phyloP scores from a whole-genome alignment of 768 basidiomycete genomes.

The Phlebiopsis flavidoalba region DNA sequence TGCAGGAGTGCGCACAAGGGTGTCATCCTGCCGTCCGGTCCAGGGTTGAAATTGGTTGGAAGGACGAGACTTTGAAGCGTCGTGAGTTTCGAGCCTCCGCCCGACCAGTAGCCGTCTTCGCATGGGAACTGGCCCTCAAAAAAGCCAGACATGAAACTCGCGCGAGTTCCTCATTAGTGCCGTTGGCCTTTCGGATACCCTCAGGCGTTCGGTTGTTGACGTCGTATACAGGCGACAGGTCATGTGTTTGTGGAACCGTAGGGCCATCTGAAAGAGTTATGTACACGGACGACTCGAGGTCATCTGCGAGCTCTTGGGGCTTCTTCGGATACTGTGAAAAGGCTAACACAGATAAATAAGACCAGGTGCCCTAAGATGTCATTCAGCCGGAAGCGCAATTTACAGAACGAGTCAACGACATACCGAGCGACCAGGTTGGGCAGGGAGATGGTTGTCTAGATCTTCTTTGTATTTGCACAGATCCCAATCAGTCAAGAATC shows the following conservation, averaged over 20 bases:
- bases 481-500: slow-evolving; percentile 12
- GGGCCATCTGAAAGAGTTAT: background rate
- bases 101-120: no score
- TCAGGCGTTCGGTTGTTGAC: no score
- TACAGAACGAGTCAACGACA: background rate
- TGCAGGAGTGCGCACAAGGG: no score
- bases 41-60: no score
- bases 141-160: no score
- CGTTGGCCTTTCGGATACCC: no score
- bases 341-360: slow-evolving; percentile 10
- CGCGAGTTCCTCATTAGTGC: no score
- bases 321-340: slow-evolving; percentile 6
- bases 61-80: no score
- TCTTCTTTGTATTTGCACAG: slow-evolving; percentile 8
- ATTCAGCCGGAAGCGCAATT: background rate
- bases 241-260: background rate
- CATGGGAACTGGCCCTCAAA: no score
- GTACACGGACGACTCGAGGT: slow-evolving; percentile 17
- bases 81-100: no score
- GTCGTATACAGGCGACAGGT: no score
- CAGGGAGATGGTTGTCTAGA: background rate
- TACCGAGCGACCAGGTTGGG: background rate
- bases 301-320: slow-evolving; percentile 8
- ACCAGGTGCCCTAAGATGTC: slow-evolving; percentile 16
- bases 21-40: no score